A percentile compares a stretch with the other conserved stretches of the same genome.
These are phyloP conservation scores for Phoenix roebelenii DNA, from an alignment of 176 grass and related monocot genomes.

Conservation along the genomic window DNA sequence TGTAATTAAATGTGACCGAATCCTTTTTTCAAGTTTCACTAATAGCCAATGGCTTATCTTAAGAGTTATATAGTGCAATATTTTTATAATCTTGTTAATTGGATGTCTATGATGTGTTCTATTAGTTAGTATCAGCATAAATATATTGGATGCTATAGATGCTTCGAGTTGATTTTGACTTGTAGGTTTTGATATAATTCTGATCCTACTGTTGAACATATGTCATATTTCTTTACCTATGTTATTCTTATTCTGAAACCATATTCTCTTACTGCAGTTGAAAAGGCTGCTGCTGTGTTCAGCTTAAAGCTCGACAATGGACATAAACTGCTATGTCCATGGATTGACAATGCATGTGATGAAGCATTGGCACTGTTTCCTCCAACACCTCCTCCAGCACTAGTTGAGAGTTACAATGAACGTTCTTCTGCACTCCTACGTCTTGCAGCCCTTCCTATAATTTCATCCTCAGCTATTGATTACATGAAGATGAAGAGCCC, in stretches of 20 bases:
- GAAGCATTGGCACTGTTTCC: constrained; percentile 80
- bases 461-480: constrained; percentile 51
- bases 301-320: constrained; percentile 89
- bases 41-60: too few species aligned
- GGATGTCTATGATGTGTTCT: too few species aligned
- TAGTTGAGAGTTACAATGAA: constrained; percentile 57
- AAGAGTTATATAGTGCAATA: too few species aligned
- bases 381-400: constrained; percentile 61
- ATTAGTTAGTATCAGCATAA: too few species aligned
- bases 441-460: constrained; percentile 69
- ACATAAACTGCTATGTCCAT: constrained; percentile 89
- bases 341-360: constrained; percentile 97
- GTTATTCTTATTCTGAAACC: not conserved
- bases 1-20: too few species aligned
- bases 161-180: too few species aligned
- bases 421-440: constrained; percentile 48
- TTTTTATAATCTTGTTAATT: too few species aligned
- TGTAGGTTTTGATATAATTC: too few species aligned
- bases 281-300: constrained; percentile 90
- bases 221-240: too few species aligned
- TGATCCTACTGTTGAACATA: not conserved
- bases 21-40: too few species aligned
- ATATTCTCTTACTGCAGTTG: constrained; percentile 57
- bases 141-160: too few species aligned
- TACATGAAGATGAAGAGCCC: constrained; percentile 66